Conservation (phyloP, 805 yeast genomes). For the Blastobotrys robertii region DNA sequence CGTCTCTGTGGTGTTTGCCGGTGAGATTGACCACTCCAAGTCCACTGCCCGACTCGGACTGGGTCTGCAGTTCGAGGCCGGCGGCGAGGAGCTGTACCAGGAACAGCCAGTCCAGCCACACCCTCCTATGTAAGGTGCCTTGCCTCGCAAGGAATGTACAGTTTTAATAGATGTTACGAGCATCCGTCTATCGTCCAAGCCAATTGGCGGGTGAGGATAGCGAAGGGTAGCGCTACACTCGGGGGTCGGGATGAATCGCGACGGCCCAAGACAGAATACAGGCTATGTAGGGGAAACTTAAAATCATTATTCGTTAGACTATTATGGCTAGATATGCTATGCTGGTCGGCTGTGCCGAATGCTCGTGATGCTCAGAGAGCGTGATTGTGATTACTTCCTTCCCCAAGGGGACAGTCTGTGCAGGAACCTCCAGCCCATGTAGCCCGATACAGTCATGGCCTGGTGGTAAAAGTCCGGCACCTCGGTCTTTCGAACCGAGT, state of each 20-base stretch:
- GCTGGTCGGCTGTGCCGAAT: no score
- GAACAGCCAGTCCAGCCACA: constrained; percentile 17
- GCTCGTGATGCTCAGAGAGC: not conserved
- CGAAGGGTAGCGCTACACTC: no score
- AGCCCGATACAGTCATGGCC: constrained; percentile 15
- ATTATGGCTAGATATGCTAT: no score
- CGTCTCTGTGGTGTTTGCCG: constrained; percentile 75
- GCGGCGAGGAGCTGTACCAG: constrained; percentile 81
- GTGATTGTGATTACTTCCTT: constrained; percentile 2
- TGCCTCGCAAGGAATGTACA: not conserved
- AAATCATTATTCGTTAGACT: no score
- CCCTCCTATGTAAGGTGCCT: constrained; percentile 19
- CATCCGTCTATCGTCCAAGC: not conserved
- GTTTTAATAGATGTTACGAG: no score
- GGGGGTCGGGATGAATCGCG: no score
- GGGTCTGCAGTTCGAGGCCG: constrained; percentile 93
- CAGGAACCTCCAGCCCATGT: constrained; percentile 15
- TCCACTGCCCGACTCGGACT: constrained; percentile 76
- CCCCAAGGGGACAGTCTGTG: constrained; percentile 12
- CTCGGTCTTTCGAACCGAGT: not conserved
- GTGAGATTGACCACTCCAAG: constrained; percentile 85
- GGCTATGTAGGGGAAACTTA: not conserved
- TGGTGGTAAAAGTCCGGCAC: constrained; percentile 14
- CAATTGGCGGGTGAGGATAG: not conserved
- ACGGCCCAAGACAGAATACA: no score